Evolutionary conservation across 2,329 filamentous ascomycete species (phyloP).

Genomic region (Coniochaeta prunicola): DNA sequence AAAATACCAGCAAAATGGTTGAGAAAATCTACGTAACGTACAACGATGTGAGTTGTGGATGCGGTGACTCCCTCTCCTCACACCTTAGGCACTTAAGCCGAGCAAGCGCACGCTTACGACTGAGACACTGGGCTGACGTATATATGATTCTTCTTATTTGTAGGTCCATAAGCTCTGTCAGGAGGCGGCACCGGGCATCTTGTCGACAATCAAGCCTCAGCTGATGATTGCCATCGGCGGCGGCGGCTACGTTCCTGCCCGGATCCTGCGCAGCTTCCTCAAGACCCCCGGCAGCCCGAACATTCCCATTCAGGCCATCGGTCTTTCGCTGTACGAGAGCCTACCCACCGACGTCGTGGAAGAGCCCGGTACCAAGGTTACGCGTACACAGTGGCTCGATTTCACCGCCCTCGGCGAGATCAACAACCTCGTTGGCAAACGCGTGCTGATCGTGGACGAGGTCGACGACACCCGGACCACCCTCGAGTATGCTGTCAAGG

Average conservation of each 20-base stretch:
- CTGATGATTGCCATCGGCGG: constrained; percentile 98
- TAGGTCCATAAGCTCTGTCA: constrained; percentile 98
- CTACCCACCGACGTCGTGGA: constrained; percentile 61
- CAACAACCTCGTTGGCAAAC: constrained; percentile 84
- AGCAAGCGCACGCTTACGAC: neutral
- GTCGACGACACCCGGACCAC: constrained; percentile 94
- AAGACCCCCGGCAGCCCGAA: constrained; percentile 81
- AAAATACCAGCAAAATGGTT: constrained; percentile 51
- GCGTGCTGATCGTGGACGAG: constrained; percentile 88
- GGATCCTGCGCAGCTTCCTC: constrained; percentile 95
- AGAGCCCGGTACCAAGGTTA: constrained; percentile 84
- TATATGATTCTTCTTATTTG: constrained; percentile 6
- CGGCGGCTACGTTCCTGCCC: constrained; percentile 92
- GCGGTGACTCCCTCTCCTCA: neutral
- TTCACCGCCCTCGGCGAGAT: constrained; percentile 75
- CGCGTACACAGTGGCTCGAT: constrained; percentile 96
- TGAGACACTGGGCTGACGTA: constrained; percentile 7
- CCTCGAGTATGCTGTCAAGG: constrained; percentile 85
- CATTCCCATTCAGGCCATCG: constrained; percentile 98
- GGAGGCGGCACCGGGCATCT: constrained; percentile 70
- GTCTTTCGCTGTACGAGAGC: constrained; percentile 91
- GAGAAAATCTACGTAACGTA: constrained; percentile 88
- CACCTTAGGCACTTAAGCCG: neutral
- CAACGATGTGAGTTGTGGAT: constrained; percentile 64
- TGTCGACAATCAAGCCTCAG: constrained; percentile 81